Base-by-base conservation (phyloP, 352 stramenopile species). In the Phytopythium helicoides region DNA sequence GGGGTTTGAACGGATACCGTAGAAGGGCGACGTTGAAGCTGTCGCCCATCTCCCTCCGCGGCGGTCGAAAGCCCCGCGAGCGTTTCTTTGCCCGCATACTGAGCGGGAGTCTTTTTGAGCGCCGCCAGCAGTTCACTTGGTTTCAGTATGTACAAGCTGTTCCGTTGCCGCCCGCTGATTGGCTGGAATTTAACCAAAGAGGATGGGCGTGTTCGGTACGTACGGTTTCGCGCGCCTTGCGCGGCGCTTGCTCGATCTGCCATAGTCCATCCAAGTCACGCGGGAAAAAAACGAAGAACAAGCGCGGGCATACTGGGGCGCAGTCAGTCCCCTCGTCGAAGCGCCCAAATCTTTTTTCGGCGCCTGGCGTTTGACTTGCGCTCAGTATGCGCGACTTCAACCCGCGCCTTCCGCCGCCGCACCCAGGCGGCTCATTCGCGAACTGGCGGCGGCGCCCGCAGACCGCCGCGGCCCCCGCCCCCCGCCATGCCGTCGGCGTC, bases 191-290 rank as follows among this genome's bases (percentile, higher is more conserved):
- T 33, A 47, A 22, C 38, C 38, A 21, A 19, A 7, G n/a, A 18
- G 38, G 39, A 46, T 46, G 42, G 42, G 42, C n/a, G 22, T 0
- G 7, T 22, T n/a, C 6, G 28, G 46, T 52, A 52, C 46, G 18
- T 52, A 40, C 46, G 10, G 46, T 52, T 52, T 52, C 46, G 46
- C 46, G 46, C 25, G 46, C 19, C 28, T 52, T 52, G 39, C 28
- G 28, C 15, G n/a, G 45, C n/a, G n/a, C n/a, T n/a, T n/a, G n/a
- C n/a, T n/a, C n/a, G n/a, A n/a, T n/a, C n/a, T 28, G 26, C 28
- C 26, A 21, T 18, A n/a, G 12, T 37, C n/a, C 12, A 15, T 36
- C 44, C 44, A 50, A 50, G 44, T 38, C 16, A 37, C 26, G 18
- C 14, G 25, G 22, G 12, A 22, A n/a, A n/a, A 16, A 15, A 33